These are phyloP conservation scores for Clavispora asparagi DNA, from an alignment of 805 yeast genomes.

Conservation along the genomic window DNA sequence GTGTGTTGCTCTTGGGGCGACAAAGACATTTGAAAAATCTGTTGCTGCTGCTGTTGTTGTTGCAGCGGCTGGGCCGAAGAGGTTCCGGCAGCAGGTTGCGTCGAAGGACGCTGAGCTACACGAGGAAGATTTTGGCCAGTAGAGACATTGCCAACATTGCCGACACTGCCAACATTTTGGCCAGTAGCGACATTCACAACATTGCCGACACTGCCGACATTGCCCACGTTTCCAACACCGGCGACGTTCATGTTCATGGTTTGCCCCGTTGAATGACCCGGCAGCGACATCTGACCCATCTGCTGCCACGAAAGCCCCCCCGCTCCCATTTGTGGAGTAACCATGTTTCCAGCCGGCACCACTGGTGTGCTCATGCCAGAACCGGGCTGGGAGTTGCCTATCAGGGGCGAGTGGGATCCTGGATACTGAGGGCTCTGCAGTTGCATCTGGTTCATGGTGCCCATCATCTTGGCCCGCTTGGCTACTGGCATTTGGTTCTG, in stretches of 20 bases:
- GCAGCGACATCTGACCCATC: slow-evolving; percentile 5
- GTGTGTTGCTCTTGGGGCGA: slow-evolving; percentile 38
- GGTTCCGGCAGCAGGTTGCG: slow-evolving; percentile 8
- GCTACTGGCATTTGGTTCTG: slow-evolving; percentile 6
- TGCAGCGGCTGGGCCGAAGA: slow-evolving; percentile 1
- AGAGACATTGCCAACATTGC: background rate
- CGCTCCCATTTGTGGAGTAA: slow-evolving; percentile 6
- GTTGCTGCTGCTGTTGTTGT: slow-evolving; percentile 39
- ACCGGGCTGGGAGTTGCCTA: slow-evolving; percentile 8
- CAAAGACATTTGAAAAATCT: slow-evolving; percentile 38
- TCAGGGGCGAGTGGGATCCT: slow-evolving; percentile 9
- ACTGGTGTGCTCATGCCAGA: slow-evolving; percentile 13
- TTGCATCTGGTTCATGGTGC: slow-evolving; percentile 4
- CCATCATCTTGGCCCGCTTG: slow-evolving; percentile 12
- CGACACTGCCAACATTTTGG: background rate
- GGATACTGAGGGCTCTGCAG: slow-evolving; percentile 8
- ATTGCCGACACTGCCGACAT: background rate
- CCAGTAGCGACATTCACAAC: background rate
- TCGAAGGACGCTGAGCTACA: slow-evolving; percentile 8
- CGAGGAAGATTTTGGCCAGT: slow-evolving; percentile 1
- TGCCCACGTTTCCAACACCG: background rate
- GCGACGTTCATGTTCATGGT: background rate
- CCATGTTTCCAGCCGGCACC: slow-evolving; percentile 7
- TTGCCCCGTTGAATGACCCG: background rate
- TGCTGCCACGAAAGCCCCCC: slow-evolving; percentile 9